Conservation (phyloP, 2,329 filamentous ascomycete genomes). For the Eutypa lata region DNA sequence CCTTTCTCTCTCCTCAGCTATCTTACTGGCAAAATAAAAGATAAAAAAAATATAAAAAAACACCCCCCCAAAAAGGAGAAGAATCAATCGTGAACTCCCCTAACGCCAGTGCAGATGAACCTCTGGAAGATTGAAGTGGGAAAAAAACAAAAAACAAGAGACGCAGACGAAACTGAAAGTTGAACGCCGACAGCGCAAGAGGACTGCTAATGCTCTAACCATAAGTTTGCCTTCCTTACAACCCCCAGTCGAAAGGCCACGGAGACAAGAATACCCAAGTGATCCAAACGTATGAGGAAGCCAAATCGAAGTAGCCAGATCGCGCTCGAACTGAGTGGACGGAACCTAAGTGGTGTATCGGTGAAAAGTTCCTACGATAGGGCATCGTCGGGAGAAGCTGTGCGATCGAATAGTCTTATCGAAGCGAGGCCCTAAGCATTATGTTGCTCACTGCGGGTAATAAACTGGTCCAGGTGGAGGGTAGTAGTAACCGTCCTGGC, state of each 20-base stretch:
- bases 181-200: background rate
- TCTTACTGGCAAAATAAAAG: no score
- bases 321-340: background rate
- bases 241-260: background rate
- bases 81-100: background rate
- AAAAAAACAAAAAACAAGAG: background rate
- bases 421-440: background rate
- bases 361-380: no score
- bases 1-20: background rate
- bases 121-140: background rate
- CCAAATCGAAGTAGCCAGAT: background rate
- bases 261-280: background rate
- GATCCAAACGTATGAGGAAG: background rate
- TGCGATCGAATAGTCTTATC: no score
- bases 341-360: background rate
- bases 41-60: no score
- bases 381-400: background rate
- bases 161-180: background rate
- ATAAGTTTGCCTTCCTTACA: background rate
- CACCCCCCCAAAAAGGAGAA: background rate
- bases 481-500: conserved; percentile 69
- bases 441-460: conserved; percentile 48
- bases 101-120: background rate
- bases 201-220: background rate
- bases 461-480: conserved; percentile 55